These are phyloP conservation scores for Delonix regia DNA, from an alignment of 306 rosid species.

Conservation along the genomic window DNA sequence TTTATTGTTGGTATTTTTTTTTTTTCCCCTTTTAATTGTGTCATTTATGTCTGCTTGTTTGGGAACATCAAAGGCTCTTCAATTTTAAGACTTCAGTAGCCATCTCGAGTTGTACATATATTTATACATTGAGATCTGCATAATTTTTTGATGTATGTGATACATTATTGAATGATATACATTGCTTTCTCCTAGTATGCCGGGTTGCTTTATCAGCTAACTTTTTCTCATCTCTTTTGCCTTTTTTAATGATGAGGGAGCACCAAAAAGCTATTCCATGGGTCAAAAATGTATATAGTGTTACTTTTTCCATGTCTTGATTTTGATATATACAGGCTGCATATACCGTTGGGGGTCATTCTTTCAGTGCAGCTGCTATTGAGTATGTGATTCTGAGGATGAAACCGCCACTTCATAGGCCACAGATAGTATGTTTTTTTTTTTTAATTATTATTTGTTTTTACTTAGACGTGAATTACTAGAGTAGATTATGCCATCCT, in stretches of 20 bases:
- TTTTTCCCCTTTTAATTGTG: background rate
- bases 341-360: slow-evolving; percentile 74
- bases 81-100: background rate
- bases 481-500: background rate
- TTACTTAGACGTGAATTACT: background rate
- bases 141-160: background rate
- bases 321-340: slow-evolving; percentile 54
- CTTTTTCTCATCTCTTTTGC: background rate
- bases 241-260: background rate
- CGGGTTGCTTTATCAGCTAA: background rate
- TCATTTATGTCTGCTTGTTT: background rate
- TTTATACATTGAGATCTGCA: background rate
- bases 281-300: background rate
- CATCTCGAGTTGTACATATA: background rate
- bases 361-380: slow-evolving; percentile 71
- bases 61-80: background rate
- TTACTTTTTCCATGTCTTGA: background rate
- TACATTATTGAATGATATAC: background rate
- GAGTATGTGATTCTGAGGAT: slow-evolving; percentile 69
- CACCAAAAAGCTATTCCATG: background rate
- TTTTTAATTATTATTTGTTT: background rate
- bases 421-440: slow-evolving; percentile 60
- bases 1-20: background rate
- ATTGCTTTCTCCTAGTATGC: background rate
- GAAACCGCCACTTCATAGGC: slow-evolving; percentile 81